phyloP scores from a whole-genome alignment of 2,329 filamentous ascomycete genomes.

The Domatiomyces globalis region DNA sequence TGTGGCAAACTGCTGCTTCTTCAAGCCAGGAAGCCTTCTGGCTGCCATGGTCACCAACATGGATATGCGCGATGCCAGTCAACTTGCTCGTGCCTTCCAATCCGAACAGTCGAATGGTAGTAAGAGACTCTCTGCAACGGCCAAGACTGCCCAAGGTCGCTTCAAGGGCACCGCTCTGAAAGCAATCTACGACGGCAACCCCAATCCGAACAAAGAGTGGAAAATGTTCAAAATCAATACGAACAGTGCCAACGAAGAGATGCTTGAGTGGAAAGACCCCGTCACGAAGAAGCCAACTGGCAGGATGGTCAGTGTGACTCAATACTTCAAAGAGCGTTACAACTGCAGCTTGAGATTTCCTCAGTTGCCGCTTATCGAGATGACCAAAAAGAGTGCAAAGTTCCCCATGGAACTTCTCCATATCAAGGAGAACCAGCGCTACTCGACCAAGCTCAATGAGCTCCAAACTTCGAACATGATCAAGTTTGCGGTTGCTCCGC shows the following conservation, averaged over 20 bases:
- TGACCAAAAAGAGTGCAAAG: slow-evolving; percentile 40
- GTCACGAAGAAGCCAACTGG: slow-evolving; percentile 28
- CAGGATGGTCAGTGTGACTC: slow-evolving; percentile 43
- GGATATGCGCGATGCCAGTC: slow-evolving; percentile 21
- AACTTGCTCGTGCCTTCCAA: slow-evolving; percentile 17
- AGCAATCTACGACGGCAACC: slow-evolving; percentile 24
- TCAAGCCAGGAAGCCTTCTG: slow-evolving; percentile 36
- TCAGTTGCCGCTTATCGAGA: slow-evolving; percentile 43
- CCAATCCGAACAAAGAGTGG: slow-evolving; percentile 29
- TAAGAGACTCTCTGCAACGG: slow-evolving; percentile 15
- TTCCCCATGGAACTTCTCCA: slow-evolving; percentile 44
- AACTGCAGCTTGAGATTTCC: slow-evolving; percentile 32
- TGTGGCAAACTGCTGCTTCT: slow-evolving; percentile 84
- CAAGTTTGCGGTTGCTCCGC: slow-evolving; percentile 74
- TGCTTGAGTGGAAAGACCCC: slow-evolving; percentile 27
- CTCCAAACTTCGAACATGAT: slow-evolving; percentile 73
- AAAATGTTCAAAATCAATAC: slow-evolving; percentile 37
- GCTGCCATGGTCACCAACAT: slow-evolving; percentile 24
- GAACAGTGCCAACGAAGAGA: slow-evolving; percentile 30
- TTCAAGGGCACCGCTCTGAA: slow-evolving; percentile 25
- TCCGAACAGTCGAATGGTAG: slow-evolving; percentile 10
- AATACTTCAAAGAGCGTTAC: slow-evolving; percentile 43
- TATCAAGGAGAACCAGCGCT: slow-evolving; percentile 42
- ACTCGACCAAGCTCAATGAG: slow-evolving; percentile 44
- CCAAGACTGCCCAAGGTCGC: slow-evolving; percentile 20